Percentiles rank a stretch among this genome's conserved stretches.
Evolutionary conservation across 306 rosid genomes (phyloP).

Genomic region (Dalbergia oliveri): DNA sequence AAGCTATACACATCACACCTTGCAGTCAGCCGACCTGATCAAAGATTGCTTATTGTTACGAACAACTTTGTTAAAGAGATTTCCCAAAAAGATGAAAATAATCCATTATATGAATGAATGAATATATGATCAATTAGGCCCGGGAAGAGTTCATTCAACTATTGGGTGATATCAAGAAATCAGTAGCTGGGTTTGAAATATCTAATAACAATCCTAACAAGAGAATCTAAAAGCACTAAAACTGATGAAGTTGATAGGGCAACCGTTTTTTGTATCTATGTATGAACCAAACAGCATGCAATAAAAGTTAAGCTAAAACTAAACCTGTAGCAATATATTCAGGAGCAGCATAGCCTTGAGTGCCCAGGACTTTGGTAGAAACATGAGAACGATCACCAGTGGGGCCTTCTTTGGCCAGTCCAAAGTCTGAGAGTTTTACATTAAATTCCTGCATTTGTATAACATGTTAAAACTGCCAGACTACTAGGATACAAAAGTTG

Average conservation of each 20-base stretch:
- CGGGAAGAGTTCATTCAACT: neutral
- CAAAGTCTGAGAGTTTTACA: conserved; percentile 93
- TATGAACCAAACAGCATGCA: conserved; percentile 32
- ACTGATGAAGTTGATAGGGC: conserved; percentile 1
- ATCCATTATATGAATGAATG: conserved; percentile 10
- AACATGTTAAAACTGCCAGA: conserved; percentile 14
- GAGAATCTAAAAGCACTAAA: neutral
- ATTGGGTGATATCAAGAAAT: neutral
- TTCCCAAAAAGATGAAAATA: neutral
- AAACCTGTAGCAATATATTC: conserved; percentile 94
- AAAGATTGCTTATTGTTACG: neutral
- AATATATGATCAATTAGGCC: neutral
- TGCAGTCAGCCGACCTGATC: conserved; percentile 83
- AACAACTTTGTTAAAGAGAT: neutral
- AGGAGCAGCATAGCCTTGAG: conserved; percentile 96
- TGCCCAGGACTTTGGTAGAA: conserved; percentile 91
- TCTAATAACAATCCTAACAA: conserved; percentile 4
- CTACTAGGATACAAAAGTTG: neutral
- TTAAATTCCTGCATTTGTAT: conserved; percentile 74
- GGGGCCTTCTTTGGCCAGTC: conserved; percentile 95
- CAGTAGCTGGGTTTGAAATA: conserved; percentile 14
- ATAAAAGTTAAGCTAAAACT: conserved; percentile 7
- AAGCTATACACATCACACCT: conserved; percentile 94
- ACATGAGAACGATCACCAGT: conserved; percentile 92
- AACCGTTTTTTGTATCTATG: neutral